phyloP scores from a whole-genome alignment of 2,329 filamentous ascomycete genomes.

The Monosporascus sp. region DNA sequence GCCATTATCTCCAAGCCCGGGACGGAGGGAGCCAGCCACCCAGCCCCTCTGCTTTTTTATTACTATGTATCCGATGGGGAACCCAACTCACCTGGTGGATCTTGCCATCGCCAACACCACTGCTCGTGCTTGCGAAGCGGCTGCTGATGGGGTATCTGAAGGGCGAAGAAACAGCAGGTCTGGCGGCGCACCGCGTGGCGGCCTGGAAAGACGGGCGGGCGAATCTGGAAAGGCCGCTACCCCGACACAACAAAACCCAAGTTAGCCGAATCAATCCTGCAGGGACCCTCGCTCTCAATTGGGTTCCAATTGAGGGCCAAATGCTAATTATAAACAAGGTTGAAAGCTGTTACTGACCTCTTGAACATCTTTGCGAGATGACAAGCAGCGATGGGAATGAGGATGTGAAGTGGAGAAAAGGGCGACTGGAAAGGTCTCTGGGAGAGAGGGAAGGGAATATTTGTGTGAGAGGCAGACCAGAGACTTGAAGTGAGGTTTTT shows the following conservation, averaged over 20 bases:
- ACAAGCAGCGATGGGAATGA: conserved; percentile 53
- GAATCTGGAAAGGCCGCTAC: conserved; percentile 62
- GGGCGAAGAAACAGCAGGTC: conserved; percentile 39
- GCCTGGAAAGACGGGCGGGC: conserved; percentile 57
- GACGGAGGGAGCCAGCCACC: neutral
- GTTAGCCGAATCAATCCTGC: conserved; percentile 47
- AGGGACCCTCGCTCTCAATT: conserved; percentile 51
- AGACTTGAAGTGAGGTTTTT: conserved; percentile 4
- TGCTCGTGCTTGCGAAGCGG: conserved; percentile 54
- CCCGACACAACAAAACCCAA: conserved; percentile 23
- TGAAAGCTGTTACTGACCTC: conserved; percentile 55
- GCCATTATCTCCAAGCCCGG: conserved; percentile 1
- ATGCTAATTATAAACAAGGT: conserved; percentile 18
- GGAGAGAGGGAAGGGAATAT: conserved; percentile 22
- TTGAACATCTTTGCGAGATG: conserved; percentile 75
- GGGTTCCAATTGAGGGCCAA: conserved; percentile 17
- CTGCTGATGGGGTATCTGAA: conserved; percentile 50
- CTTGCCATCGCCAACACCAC: conserved; percentile 59
- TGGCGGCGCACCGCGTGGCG: conserved; percentile 51
- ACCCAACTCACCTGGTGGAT: conserved; percentile 57
- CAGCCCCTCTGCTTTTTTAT: neutral
- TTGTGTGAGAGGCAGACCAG: conserved; percentile 3
- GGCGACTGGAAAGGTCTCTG: conserved; percentile 35
- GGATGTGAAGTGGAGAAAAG: conserved; percentile 56
- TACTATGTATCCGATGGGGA: neutral